Conservation (phyloP, 495 filamentous ascomycete genomes). For the Letharia lupina region DNA sequence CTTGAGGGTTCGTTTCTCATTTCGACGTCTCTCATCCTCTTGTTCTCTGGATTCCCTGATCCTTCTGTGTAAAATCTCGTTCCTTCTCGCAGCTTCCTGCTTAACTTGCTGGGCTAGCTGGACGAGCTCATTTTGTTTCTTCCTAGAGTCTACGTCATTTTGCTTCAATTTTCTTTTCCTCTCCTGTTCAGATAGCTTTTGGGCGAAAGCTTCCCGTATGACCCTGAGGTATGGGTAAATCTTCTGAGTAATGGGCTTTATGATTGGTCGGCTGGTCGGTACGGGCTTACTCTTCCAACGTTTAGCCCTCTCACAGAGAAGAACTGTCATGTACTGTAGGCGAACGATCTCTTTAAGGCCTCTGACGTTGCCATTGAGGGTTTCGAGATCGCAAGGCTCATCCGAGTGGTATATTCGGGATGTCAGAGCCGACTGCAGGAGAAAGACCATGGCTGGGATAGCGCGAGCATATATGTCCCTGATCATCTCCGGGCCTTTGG, state of each 20-base stretch:
- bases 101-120: neutral
- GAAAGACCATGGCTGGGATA: slow-evolving; percentile 18
- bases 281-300: slow-evolving; percentile 17
- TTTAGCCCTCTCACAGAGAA: slow-evolving; percentile 17
- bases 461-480: slow-evolving; percentile 22
- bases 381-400: slow-evolving; percentile 5
- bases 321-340: slow-evolving; percentile 11
- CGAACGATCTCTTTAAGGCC: slow-evolving; percentile 15
- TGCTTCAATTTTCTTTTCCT: slow-evolving; percentile 1
- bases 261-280: slow-evolving; percentile 7
- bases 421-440: slow-evolving; percentile 13
- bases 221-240: slow-evolving; percentile 11
- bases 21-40: slow-evolving; percentile 3
- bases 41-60: neutral
- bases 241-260: slow-evolving; percentile 2
- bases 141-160: neutral
- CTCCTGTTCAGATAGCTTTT: slow-evolving; percentile 11
- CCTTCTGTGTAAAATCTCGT: neutral
- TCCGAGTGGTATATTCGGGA: neutral
- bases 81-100: neutral
- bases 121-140: neutral
- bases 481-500: slow-evolving; percentile 8
- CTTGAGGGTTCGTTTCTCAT: neutral
- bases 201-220: slow-evolving; percentile 13
- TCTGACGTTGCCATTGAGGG: neutral